A percentile compares a stretch with the other conserved stretches of the same genome.
These are phyloP conservation scores for Miscanthus lutarioriparius DNA, from an alignment of 176 grass and related monocot genomes.

Conservation along the genomic window DNA sequence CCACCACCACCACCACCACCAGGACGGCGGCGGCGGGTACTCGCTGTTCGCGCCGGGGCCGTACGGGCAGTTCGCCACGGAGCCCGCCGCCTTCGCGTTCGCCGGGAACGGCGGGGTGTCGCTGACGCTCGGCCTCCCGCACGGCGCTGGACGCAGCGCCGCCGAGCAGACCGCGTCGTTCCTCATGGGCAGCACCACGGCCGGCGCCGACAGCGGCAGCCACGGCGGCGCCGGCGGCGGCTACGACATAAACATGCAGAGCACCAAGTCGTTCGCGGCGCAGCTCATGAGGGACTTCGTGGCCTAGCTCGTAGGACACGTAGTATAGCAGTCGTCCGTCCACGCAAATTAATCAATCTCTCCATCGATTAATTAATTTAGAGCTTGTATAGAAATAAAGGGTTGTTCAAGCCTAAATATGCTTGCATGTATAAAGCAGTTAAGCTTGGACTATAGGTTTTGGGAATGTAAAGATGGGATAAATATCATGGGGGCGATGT, in stretches of 20 bases:
- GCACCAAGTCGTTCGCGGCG: conserved; percentile 73
- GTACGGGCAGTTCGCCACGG: conserved; percentile 62
- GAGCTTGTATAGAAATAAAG: conserved; percentile 72
- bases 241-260: conserved; percentile 86
- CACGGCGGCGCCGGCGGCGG: conserved; percentile 27
- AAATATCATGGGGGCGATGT: conserved; percentile 44
- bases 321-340: background rate
- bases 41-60: conserved; percentile 46
- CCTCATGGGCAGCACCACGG: conserved; percentile 51
- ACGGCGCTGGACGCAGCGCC: conserved; percentile 26
- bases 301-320: conserved; percentile 33
- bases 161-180: conserved; percentile 65
- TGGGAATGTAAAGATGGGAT: conserved; percentile 64
- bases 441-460: conserved; percentile 42
- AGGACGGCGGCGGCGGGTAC: conserved; percentile 29
- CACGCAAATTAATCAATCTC: background rate
- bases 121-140: conserved; percentile 85
- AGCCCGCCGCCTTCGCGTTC: conserved; percentile 60
- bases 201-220: conserved; percentile 35
- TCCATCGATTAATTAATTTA: conserved; percentile 43
- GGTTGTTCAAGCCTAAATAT: conserved; percentile 24
- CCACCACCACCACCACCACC: conserved; percentile 36
- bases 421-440: conserved; percentile 10
- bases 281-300: conserved; percentile 88
- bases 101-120: conserved; percentile 73